These are phyloP conservation scores for Curvularia sp. DNA, from an alignment of 2,329 filamentous ascomycete species.

Conservation along the genomic window DNA sequence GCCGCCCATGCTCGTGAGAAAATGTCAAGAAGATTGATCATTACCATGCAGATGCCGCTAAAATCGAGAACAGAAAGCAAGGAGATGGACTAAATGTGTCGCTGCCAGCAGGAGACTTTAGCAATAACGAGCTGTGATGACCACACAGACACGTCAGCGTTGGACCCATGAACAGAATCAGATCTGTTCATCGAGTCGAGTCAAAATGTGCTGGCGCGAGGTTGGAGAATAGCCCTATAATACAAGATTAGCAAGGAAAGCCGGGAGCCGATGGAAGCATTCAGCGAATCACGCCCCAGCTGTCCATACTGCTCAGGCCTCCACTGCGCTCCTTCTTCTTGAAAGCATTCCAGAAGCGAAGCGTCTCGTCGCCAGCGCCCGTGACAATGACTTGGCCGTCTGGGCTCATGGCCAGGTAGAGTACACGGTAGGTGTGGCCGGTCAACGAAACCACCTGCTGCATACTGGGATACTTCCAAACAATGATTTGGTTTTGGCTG, in stretches of 20 bases:
- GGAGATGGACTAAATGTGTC: slow-evolving; percentile 4
- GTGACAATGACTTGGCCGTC: slow-evolving; percentile 94
- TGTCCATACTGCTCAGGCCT: slow-evolving; percentile 65
- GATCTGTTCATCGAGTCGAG: slow-evolving; percentile 1
- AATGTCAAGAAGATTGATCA: slow-evolving; percentile 5
- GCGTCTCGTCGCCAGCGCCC: slow-evolving; percentile 92
- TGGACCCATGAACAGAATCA: neutral
- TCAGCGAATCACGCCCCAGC: slow-evolving; percentile 82
- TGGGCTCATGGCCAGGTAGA: slow-evolving; percentile 97
- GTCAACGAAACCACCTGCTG: slow-evolving; percentile 94
- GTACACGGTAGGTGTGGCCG: slow-evolving; percentile 93
- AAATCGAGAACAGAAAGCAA: slow-evolving; percentile 3
- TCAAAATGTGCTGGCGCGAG: neutral
- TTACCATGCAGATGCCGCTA: slow-evolving; percentile 18
- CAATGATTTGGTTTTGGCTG: slow-evolving; percentile 96
- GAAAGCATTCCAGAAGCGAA: slow-evolving; percentile 97
- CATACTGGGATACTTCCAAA: slow-evolving; percentile 99
- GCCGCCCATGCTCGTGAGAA: slow-evolving; percentile 14
- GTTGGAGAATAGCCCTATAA: slow-evolving; percentile 8
- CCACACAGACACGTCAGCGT: slow-evolving; percentile 11
- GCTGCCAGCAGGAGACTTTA: neutral
- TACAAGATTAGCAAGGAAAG: slow-evolving; percentile 11
- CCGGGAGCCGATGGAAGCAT: slow-evolving; percentile 4
- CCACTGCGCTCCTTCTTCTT: slow-evolving; percentile 76
- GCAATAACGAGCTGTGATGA: slow-evolving; percentile 8